These are phyloP conservation scores for Fistulinella prunicolor DNA, from an alignment of 768 basidiomycete species.

Conservation along the genomic window DNA sequence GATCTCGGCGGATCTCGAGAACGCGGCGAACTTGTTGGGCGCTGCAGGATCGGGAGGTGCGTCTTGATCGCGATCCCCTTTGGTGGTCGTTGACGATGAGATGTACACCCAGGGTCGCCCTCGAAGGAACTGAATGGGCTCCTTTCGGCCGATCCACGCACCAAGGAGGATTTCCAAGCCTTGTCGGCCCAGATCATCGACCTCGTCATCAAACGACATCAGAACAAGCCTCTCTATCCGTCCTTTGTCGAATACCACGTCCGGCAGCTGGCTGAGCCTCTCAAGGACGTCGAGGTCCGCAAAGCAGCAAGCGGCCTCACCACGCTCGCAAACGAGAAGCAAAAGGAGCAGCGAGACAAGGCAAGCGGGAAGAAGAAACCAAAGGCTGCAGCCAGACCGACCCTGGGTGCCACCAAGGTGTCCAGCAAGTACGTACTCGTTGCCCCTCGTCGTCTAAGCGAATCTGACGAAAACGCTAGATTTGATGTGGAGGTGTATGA, in stretches of 20 bases:
- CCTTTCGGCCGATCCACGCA: slow-evolving; percentile 76
- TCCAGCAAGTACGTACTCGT: slow-evolving; percentile 50
- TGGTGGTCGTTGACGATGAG: background rate
- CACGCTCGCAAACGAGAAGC: slow-evolving; percentile 92
- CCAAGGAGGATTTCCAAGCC: slow-evolving; percentile 82
- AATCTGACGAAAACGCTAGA: slow-evolving; percentile 38
- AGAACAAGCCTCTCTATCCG: slow-evolving; percentile 78
- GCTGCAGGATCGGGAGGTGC: slow-evolving; percentile 62
- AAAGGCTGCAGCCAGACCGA: slow-evolving; percentile 68
- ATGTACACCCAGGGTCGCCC: slow-evolving; percentile 51
- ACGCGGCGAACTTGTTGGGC: slow-evolving; percentile 81
- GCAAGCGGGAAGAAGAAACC: slow-evolving; percentile 88
- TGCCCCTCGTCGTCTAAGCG: background rate
- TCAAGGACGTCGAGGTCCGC: slow-evolving; percentile 89
- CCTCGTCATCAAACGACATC: slow-evolving; percentile 72
- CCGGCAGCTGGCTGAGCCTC: slow-evolving; percentile 66
- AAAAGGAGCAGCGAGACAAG: slow-evolving; percentile 84
- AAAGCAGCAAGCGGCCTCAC: slow-evolving; percentile 85
- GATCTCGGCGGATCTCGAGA: slow-evolving; percentile 81
- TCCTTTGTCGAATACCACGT: slow-evolving; percentile 83
- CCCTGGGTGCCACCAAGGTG: slow-evolving; percentile 67
- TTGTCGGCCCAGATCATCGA: slow-evolving; percentile 76
- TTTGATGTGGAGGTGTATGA: slow-evolving; percentile 81
- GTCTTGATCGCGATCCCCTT: slow-evolving; percentile 13
- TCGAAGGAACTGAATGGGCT: slow-evolving; percentile 66